phyloP scores from a whole-genome alignment of 768 basidiomycete species.

The Pulveroboletus ravenelii region DNA sequence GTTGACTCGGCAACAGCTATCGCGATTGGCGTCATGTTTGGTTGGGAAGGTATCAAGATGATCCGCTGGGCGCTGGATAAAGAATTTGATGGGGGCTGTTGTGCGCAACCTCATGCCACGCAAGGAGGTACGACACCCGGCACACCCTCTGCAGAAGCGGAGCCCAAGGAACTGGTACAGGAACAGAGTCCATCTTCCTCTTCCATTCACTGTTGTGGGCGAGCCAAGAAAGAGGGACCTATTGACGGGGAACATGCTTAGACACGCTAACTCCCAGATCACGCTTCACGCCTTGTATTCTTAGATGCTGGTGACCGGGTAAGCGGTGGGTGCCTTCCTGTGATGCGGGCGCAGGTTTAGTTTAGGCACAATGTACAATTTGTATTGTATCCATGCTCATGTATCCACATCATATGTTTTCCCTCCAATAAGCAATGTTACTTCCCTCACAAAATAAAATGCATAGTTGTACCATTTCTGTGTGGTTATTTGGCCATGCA shows the following conservation, averaged over 20 bases:
- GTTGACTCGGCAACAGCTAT: conserved; percentile 41
- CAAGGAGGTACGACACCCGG: background rate
- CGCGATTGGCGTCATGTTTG: conserved; percentile 37
- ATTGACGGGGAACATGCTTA: conserved; percentile 2
- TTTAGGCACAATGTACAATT: background rate
- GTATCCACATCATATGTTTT: background rate
- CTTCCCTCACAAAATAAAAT: too few species aligned
- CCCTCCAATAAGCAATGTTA: background rate
- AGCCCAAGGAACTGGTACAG: background rate
- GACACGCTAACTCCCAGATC: background rate
- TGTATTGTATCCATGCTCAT: background rate
- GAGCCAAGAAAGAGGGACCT: background rate
- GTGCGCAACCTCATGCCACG: conserved; percentile 9
- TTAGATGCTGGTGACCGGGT: too few species aligned
- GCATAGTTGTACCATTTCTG: too few species aligned
- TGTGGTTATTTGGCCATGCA: too few species aligned
- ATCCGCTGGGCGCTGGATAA: conserved; percentile 34
- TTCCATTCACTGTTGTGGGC: background rate
- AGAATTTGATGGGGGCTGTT: conserved; percentile 38
- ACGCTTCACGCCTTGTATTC: background rate
- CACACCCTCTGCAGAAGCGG: background rate
- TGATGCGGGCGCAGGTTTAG: too few species aligned
- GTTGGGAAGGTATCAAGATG: conserved; percentile 44
- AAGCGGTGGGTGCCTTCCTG: too few species aligned
- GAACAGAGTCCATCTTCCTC: background rate